These are phyloP conservation scores for Agaricales sp. DNA, from an alignment of 1,284 basidiomycete species.

Conservation along the genomic window DNA sequence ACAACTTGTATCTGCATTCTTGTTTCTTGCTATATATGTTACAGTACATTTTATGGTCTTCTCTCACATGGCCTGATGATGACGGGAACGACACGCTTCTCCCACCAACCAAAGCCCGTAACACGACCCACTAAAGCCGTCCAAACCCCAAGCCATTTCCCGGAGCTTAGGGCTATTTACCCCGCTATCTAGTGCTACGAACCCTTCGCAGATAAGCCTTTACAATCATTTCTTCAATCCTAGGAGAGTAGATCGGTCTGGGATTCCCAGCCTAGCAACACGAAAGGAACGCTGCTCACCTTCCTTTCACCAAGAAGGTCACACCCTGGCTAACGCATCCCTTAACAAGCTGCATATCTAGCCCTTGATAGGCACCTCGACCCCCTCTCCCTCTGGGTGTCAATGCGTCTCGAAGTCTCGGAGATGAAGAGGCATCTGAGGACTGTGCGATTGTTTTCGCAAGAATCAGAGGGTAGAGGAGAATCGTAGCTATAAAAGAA, in stretches of 20 bases:
- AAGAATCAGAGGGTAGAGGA: constrained; percentile 46
- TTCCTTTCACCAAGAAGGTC: constrained; percentile 45
- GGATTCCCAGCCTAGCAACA: constrained; percentile 4
- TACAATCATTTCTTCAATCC: constrained; percentile 28
- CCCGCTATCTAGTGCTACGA: too few relatives aligned
- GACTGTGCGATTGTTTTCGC: constrained; percentile 30
- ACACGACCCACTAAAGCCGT: too few relatives aligned
- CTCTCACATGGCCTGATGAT: constrained; percentile 1
- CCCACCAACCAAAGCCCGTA: too few relatives aligned
- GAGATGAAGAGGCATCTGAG: constrained; percentile 12
- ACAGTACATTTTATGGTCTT: too few relatives aligned
- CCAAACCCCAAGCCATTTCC: too few relatives aligned
- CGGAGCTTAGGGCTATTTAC: too few relatives aligned
- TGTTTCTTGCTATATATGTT: too few relatives aligned
- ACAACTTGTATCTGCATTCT: too few relatives aligned
- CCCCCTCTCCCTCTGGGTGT: constrained; percentile 15
- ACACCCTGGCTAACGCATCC: constrained; percentile 46
- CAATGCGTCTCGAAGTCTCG: constrained; percentile 11
- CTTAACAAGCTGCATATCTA: constrained; percentile 42
- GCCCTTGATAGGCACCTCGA: constrained; percentile 34
- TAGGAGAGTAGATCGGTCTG: constrained; percentile 9
- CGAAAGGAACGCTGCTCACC: constrained; percentile 20
- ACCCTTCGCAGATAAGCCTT: constrained; percentile 20
- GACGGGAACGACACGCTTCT: too few relatives aligned
- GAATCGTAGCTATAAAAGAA: constrained; percentile 22